Base-by-base conservation (phyloP, 129 eudicot genomes). In the Cynara cardunculus region DNA sequence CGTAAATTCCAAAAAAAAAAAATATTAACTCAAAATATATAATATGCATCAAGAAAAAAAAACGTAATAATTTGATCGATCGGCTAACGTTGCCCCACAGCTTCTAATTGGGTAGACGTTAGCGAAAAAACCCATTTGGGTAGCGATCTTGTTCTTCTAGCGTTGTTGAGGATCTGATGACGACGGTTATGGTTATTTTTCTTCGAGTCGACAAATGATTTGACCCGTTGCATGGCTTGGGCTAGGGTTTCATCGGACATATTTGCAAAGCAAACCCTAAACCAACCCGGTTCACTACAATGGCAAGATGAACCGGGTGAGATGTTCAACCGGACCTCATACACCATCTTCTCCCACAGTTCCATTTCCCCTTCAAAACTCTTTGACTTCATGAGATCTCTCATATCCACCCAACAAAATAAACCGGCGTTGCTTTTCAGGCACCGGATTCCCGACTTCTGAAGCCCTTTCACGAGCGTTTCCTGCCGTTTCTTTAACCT, bases 241-340 rank as follows among this genome's bases (percentile, higher is more conserved):
- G 69, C 12, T 37, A 96, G 74, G 9, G 93, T 86, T 69, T 92
- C 86, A 27, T 90, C 95, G 0, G 97, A 88, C 97, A 96, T 87
- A 77, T 92, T 92, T 0, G 99, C 97, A 56, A 96, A 96, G 19
- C 99, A 96, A 18, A 91, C 88, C 28, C 99, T 75, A 44, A 96
- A 96, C 97, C 98, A 96, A 2, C 99, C 99, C 21, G 98, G 99
- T 83, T 96, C 97, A 12, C 53, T 14, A 26, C 98, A 96, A 84
- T 96, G 99, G 79, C 97, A 96, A 0, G 99, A 92, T 10, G 99
- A 92, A 22, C 99, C 99, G 31, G 99, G 97, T 0, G 99, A 92
- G 28, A 96, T 83, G 30, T 96, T 96, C 37, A 96, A 71, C 78
- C 96, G 90, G 2, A 92, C 99, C 11, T 92, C 80, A 76, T 92